Base-by-base conservation (phyloP, 257 asterid species). In the Euphrasia confusa region DNA sequence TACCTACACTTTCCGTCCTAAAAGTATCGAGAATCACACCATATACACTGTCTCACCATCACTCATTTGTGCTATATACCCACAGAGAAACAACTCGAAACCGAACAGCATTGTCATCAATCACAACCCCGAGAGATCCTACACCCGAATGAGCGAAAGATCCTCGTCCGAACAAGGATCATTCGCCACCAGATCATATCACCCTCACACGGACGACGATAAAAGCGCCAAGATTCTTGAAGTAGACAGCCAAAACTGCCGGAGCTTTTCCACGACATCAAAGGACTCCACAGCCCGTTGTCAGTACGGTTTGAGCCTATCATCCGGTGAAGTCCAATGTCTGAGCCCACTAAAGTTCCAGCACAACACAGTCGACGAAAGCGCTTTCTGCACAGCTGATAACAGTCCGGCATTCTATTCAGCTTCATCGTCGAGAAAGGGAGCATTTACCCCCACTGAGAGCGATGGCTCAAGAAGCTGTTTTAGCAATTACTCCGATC, bases 401-500 rank as follows among this genome's bases (percentile, higher is more conserved):
- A 76, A 76, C 63, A 86, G 91, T 55, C 94, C 95, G 1, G 79
- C 76, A 0, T 75, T 62, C 59, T 74, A 69, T 52, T 81, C 87
- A 0, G 88, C 84, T 12, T 73, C 88, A 0, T 83, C 88, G 2
- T 68, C 78, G 0, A 82, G 59, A 58, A 83, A 75, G 53, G 90
- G 90, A 4, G 78, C 74, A 0, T 78, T 84, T 21, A 91, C 98
- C 2, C 96, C 95, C 1, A 66, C 95, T 0, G 85, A 79, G 69
- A 89, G 96, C 14, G 96, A 92, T 4, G 78, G 86, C 2, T 71
- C 95, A 0, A 74, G 85, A 60, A 86, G 95, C 76, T 82, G 78
- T 66, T 67, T 76, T 11, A 85, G 83, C 28, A 86, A 83, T 9
- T 84, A 71, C 74, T 72, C 92, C 0, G 96, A 89, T 68, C 77